Base-by-base conservation (phyloP, 2,329 filamentous ascomycete genomes). In the Magnaporthiopsis poae region DNA sequence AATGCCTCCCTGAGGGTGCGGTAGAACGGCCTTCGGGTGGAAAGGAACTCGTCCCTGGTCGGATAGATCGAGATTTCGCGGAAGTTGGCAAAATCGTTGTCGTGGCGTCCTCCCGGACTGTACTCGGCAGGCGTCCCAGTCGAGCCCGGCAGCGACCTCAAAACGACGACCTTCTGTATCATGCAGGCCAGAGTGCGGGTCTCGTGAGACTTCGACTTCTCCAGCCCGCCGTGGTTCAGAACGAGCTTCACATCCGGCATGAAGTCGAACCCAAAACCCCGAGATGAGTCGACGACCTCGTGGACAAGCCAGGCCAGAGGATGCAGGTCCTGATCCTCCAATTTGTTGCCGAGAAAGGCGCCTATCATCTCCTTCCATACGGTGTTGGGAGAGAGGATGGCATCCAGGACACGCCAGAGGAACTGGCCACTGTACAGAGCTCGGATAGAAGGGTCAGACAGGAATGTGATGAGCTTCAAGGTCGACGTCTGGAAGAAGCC, bases 41-140 rank as follows among this genome's bases (percentile, higher is more conserved):
- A 88, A 0, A 78, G 67, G 1, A 92, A 79, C 71, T 92, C 90
- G 64, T 89, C 85, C 0, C 81, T 74, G 0, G 89, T 92, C 0
- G 90, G 90, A 63, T 85, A 81, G 18, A 92, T 86, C 2, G 82
- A 76, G 46, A 91, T 86, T 0, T 85, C 68, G 0, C 84, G 80
- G 70, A 87, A 88, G 69, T 90, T 80, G 1, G 71, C 77, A 71
- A 83, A 84, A 70, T 92, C 90, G 66, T 93, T 93, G 73, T 92
- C 88, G 69, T 93, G 89, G 0, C 90, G 82, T 0, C 88, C 88
- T 0, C 90, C 90, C 0, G 88, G 82, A 18, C 56, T 72, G 39
- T 73, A 65, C 7, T 63, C 36, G 18, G 62, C 60, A 9, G 68
- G 25, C 9, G 61, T 61, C 15, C 59, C 12, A 31, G n/a, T 29